phyloP scores from a whole-genome alignment of 768 basidiomycete species.

The Xerocomellus amylosporus region DNA sequence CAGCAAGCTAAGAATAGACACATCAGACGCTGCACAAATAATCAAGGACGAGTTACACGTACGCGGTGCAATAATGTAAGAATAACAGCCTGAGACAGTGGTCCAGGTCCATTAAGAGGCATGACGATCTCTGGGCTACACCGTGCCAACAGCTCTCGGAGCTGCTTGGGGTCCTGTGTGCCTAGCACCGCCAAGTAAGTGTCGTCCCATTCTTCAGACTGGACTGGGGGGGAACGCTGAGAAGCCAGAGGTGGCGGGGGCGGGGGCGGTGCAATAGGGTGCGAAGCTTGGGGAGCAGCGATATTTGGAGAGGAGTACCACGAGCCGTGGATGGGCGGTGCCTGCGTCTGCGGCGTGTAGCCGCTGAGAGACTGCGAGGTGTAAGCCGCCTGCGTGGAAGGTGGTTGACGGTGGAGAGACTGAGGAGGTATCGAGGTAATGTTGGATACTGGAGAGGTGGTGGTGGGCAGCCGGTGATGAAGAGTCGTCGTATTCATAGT shows the following conservation, averaged over 20 bases:
- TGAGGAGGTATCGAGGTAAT: constrained; percentile 38
- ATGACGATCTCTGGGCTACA: constrained; percentile 80
- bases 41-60: constrained; percentile 31
- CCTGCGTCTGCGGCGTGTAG: constrained; percentile 34
- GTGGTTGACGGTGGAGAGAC: constrained; percentile 36
- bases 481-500: constrained; percentile 49
- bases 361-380: constrained; percentile 31
- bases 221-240: constrained; percentile 51
- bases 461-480: constrained; percentile 35
- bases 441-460: constrained; percentile 31
- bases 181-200: constrained; percentile 74
- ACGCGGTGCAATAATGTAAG: constrained; percentile 82
- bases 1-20: constrained; percentile 53
- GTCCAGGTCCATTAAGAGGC: constrained; percentile 65
- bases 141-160: constrained; percentile 68
- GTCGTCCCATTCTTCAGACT: constrained; percentile 80
- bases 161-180: constrained; percentile 69
- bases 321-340: constrained; percentile 27
- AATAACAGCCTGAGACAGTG: constrained; percentile 81
- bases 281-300: constrained; percentile 79
- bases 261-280: constrained; percentile 69
- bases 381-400: constrained; percentile 37
- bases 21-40: constrained; percentile 1
- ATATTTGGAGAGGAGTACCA: constrained; percentile 64
- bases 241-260: constrained; percentile 40